These are phyloP conservation scores for Metarhizium anisopliae DNA, from an alignment of 2,329 filamentous ascomycete genomes.

Conservation along the genomic window DNA sequence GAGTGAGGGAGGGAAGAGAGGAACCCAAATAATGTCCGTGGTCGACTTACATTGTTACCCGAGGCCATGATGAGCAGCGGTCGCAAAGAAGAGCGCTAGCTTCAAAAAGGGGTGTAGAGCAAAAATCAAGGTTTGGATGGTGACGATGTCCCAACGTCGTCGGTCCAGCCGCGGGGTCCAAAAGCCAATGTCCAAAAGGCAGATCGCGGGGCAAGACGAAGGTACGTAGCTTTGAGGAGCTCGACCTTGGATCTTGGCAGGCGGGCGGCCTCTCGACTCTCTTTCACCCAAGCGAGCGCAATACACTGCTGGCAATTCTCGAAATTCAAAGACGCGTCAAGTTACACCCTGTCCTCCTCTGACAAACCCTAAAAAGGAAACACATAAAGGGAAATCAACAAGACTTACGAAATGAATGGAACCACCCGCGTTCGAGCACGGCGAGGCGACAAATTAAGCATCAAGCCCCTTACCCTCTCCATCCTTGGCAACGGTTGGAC, in stretches of 20 bases:
- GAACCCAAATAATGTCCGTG: background rate
- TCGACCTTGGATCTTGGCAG: background rate
- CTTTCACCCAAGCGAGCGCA: too few species aligned
- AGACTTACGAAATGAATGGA: background rate
- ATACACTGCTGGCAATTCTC: too few species aligned
- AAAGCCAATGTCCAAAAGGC: background rate
- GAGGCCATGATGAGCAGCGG: conserved; percentile 17
- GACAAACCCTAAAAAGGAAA: background rate
- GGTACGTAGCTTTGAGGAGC: background rate
- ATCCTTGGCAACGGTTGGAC: background rate
- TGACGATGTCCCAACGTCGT: background rate
- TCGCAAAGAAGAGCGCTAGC: background rate
- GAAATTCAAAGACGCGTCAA: too few species aligned
- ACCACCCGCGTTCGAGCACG: background rate
- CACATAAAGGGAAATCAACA: background rate
- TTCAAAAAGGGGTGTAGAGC: conserved; percentile 8
- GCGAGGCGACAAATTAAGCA: background rate
- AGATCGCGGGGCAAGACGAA: background rate
- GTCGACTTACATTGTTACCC: conserved; percentile 20
- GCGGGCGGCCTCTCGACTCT: background rate
- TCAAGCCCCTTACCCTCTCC: background rate
- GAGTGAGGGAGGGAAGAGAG: background rate
- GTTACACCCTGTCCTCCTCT: background rate
- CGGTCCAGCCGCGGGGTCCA: background rate
- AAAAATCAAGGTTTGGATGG: background rate